Base-by-base conservation (phyloP, 331 rosid genomes). In the Phaseolus coccineus region DNA sequence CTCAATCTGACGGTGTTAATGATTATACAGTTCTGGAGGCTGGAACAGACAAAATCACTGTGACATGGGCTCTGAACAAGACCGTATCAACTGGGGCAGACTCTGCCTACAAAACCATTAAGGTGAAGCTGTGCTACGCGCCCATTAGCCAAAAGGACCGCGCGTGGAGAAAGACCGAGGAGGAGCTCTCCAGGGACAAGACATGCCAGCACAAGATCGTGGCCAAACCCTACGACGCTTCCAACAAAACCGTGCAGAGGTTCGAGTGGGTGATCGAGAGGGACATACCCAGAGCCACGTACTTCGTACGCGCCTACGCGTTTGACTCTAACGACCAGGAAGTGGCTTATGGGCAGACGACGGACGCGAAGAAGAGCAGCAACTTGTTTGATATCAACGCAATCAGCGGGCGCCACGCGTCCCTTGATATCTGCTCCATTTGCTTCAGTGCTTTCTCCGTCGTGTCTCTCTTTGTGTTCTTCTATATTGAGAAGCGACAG, bases 241-340 rank as follows among this genome's bases (percentile, higher is more conserved):
- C 88, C 1, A 87, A 88, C 90, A 85, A 62, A 66, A 79, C 88
- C 9, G 71, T 46, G 51, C 89, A 87, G 22, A 87, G 79, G 71
- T 69, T 50, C 80, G 85, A 88, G 79, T 82, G 88, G 91, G 39
- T 71, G 3, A 55, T 96, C 2, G 33, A 81, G 84, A 84, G 84
- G 3, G 91, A 86, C 74, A 85, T 82, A 71, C 98, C 99, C 22
- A 22, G 81, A 0, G 99, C 82, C 80, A 89, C 90, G 44, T 96
- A 83, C 91, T 96, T 93, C 53, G 84, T 93, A 62, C 97, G 99
- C 87, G 93, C 97, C 89, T 91, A 87, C 78, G 99, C 85, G 0
- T 24, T 5, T 62, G 81, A 93, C 68, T 77, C 96, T 56, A 81
- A 77, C 1, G 91, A 64, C 11, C 74, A 2, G 0, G 69, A 87